These are phyloP conservation scores for Micromonas commoda DNA, from an alignment of 139 green algal genomes.

Conservation along the genomic window DNA sequence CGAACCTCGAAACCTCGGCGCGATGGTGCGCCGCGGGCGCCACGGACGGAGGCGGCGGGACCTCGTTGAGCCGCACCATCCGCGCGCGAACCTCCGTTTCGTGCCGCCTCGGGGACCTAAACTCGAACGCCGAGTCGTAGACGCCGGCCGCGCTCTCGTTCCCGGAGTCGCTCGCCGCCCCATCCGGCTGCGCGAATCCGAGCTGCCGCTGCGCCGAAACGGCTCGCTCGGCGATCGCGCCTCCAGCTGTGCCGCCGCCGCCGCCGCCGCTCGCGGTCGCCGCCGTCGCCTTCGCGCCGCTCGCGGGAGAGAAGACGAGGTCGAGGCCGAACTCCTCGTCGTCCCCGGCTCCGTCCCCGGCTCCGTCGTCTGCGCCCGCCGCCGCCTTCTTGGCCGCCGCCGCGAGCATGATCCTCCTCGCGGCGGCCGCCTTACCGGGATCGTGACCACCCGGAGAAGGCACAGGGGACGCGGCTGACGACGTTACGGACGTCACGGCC, in stretches of 20 bases:
- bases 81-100: too few relatives aligned
- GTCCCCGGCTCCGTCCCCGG: background rate
- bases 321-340: background rate
- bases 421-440: background rate
- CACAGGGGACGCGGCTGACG: background rate
- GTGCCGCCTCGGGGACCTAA: too few relatives aligned
- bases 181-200: background rate
- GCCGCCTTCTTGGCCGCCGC: background rate
- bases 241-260: too few relatives aligned
- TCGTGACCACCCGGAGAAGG: too few relatives aligned
- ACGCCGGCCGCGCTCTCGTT: too few relatives aligned
- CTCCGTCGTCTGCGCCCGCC: background rate
- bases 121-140: too few relatives aligned
- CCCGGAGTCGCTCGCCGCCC: too few relatives aligned
- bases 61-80: too few relatives aligned
- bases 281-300: background rate
- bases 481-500: background rate
- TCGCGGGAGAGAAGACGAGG: background rate
- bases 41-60: too few relatives aligned
- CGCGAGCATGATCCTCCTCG: background rate
- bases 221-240: background rate
- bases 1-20: too few relatives aligned
- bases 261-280: background rate
- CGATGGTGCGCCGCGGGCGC: too few relatives aligned
- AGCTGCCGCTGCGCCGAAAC: too few relatives aligned